Percentiles rank a stretch among this genome's conserved stretches.
These are phyloP conservation scores for Neofusicoccum sp. DNA, from an alignment of 2,329 filamentous ascomycete genomes.

Conservation along the genomic window DNA sequence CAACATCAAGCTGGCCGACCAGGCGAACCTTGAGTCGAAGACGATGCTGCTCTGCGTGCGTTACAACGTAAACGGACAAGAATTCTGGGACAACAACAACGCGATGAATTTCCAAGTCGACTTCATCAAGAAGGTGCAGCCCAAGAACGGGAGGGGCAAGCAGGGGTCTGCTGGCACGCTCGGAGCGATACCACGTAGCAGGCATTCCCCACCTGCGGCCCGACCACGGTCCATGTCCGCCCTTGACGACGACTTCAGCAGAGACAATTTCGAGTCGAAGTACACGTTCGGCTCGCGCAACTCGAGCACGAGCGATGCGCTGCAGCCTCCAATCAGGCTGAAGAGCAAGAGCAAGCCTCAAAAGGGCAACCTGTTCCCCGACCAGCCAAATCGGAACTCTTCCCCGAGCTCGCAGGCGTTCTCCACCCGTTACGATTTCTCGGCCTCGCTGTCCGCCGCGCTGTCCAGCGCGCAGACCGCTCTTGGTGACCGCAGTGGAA, in stretches of 20 bases:
- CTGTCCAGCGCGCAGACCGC: slow-evolving; percentile 73
- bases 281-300: slow-evolving; percentile 48
- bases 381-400: slow-evolving; percentile 35
- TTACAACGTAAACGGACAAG: slow-evolving; percentile 80
- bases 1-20: slow-evolving; percentile 88
- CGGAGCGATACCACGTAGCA: slow-evolving; percentile 53
- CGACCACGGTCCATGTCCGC: slow-evolving; percentile 55
- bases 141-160: slow-evolving; percentile 49
- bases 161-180: slow-evolving; percentile 48
- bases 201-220: slow-evolving; percentile 48
- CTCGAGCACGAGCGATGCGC: slow-evolving; percentile 60
- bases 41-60: slow-evolving; percentile 90
- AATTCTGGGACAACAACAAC: slow-evolving; percentile 95
- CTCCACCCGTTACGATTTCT: slow-evolving; percentile 93
- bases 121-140: slow-evolving; percentile 77
- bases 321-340: slow-evolving; percentile 63
- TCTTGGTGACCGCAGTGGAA: slow-evolving; percentile 58
- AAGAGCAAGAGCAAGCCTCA: slow-evolving; percentile 68
- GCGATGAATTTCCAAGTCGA: slow-evolving; percentile 90
- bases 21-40: slow-evolving; percentile 88
- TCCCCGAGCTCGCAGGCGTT: slow-evolving; percentile 69
- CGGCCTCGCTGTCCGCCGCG: slow-evolving; percentile 83
- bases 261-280: slow-evolving; percentile 53
- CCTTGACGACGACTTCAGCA: slow-evolving; percentile 71
- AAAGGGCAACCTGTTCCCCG: slow-evolving; percentile 61